A percentile compares a stretch with the other conserved stretches of the same genome.
These are phyloP conservation scores for Cetradonia linearis DNA, from an alignment of 495 filamentous ascomycete genomes.

Conservation along the genomic window DNA sequence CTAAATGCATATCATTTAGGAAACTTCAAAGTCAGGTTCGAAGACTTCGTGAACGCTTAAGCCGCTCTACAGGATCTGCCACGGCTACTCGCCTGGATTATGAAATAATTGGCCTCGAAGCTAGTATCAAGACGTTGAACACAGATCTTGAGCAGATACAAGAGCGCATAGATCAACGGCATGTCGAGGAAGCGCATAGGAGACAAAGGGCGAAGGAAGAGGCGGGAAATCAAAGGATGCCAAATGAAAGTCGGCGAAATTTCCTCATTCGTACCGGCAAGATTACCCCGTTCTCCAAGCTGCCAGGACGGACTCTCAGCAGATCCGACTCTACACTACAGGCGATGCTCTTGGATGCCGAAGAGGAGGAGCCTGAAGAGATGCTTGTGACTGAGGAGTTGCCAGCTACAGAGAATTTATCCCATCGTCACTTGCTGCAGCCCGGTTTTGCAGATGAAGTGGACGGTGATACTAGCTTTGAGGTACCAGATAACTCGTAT, in stretches of 20 bases:
- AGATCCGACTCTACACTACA: constrained; percentile 53
- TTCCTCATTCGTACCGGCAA: constrained; percentile 93
- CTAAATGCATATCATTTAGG: background rate
- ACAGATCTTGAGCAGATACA: constrained; percentile 70
- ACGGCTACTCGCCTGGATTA: constrained; percentile 43
- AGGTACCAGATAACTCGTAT: constrained; percentile 20
- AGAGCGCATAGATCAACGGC: constrained; percentile 63
- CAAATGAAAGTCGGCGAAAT: constrained; percentile 73
- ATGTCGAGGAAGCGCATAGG: constrained; percentile 40
- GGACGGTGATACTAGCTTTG: constrained; percentile 27
- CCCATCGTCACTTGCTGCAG: constrained; percentile 69
- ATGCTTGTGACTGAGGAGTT: constrained; percentile 34
- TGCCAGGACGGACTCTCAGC: constrained; percentile 43
- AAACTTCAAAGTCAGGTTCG: constrained; percentile 40
- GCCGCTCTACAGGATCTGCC: constrained; percentile 38
- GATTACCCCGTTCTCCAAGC: constrained; percentile 85
- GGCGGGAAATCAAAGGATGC: constrained; percentile 46
- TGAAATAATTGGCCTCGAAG: constrained; percentile 54
- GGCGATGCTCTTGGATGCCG: constrained; percentile 66
- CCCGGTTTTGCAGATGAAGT: constrained; percentile 65
- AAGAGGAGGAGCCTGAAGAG: constrained; percentile 48
- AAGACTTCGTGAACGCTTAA: constrained; percentile 41
- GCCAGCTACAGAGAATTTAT: constrained; percentile 31
- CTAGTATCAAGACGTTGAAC: constrained; percentile 47
- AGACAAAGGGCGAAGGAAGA: constrained; percentile 27